Conservation (phyloP, 2,329 filamentous ascomycete species). For the Phialocephala subalpina region DNA sequence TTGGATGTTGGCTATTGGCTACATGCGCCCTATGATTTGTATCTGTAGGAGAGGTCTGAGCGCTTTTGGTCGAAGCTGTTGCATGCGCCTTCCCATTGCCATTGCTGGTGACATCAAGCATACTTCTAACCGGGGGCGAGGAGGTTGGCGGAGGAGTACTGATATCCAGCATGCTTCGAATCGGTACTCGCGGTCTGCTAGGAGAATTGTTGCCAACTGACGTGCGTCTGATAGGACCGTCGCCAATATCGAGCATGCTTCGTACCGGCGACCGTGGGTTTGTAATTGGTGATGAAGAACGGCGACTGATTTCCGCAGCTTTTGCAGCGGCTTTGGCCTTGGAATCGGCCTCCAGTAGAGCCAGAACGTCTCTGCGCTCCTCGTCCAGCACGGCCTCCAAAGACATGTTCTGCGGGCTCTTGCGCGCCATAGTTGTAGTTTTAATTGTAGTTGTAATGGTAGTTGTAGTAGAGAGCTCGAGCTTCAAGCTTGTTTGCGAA, state of each 20-base stretch:
- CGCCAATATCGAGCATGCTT: constrained; percentile 69
- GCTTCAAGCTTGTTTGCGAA: constrained; percentile 19
- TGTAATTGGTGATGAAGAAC: constrained; percentile 62
- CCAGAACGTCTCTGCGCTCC: constrained; percentile 77
- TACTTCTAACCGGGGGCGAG: constrained; percentile 63
- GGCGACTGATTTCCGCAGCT: constrained; percentile 42
- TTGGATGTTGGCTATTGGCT: constrained; percentile 39
- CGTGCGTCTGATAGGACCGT: neutral
- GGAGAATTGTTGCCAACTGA: constrained; percentile 10
- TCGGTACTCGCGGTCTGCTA: constrained; percentile 9
- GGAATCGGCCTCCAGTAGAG: constrained; percentile 61
- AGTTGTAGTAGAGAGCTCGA: constrained; percentile 18
- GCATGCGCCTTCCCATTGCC: constrained; percentile 12
- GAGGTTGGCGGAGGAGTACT: constrained; percentile 7
- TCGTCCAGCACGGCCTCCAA: constrained; percentile 80
- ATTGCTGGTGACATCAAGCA: constrained; percentile 62
- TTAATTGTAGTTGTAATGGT: too few relatives aligned
- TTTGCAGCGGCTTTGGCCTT: constrained; percentile 42
- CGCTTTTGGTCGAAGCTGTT: constrained; percentile 52
- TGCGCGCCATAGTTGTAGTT: constrained; percentile 37
- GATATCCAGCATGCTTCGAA: constrained; percentile 46
- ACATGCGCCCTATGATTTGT: constrained; percentile 46
- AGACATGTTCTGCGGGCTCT: constrained; percentile 63
- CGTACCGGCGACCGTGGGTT: constrained; percentile 52
- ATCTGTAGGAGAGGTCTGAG: constrained; percentile 56